Evolutionary conservation across 495 filamentous ascomycete species (phyloP).

Genomic region (Trichoderma gamsii): DNA sequence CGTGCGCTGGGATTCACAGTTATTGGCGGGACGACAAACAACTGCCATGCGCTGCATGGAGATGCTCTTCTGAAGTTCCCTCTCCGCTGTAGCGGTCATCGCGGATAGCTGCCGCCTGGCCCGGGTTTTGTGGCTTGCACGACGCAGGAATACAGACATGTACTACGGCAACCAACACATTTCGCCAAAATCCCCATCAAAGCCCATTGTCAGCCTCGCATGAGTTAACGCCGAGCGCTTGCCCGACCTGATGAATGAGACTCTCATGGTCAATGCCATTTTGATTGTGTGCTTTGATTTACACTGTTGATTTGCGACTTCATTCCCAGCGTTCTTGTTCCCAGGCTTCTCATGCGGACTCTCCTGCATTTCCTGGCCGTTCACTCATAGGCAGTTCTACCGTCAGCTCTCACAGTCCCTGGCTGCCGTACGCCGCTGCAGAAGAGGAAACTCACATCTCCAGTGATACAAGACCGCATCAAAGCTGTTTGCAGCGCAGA

Average conservation of each 20-base stretch:
- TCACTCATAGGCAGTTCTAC: background rate
- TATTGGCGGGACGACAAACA: background rate
- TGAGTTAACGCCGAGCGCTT: background rate
- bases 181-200: background rate
- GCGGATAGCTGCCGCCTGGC: background rate
- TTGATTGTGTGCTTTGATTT: background rate
- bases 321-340: background rate
- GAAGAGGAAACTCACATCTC: background rate
- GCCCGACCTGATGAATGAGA: background rate
- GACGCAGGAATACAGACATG: background rate
- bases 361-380: background rate
- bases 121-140: background rate
- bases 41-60: background rate
- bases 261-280: background rate
- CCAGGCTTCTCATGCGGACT: constrained; percentile 2
- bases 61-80: background rate
- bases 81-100: background rate
- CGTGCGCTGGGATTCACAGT: background rate
- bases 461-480: background rate
- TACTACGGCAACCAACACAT: background rate
- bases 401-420: background rate
- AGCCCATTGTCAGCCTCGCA: constrained; percentile 2
- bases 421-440: background rate
- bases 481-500: background rate
- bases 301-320: background rate